Evolutionary conservation across 257 asterid species (phyloP).

Genomic region (Plectranthus barbatus): DNA sequence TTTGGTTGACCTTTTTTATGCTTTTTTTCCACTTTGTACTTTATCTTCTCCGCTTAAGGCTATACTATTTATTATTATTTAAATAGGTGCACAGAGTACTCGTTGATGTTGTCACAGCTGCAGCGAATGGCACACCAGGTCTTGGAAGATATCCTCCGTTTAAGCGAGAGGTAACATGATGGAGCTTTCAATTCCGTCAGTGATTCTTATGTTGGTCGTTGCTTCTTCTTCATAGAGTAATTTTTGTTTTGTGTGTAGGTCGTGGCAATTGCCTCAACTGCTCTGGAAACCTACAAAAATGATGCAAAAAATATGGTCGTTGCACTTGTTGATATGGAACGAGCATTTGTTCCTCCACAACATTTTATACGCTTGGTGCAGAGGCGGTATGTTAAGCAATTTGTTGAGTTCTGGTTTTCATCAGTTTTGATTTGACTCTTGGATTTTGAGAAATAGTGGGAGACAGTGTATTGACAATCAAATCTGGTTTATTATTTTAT

Average conservation of each 20-base stretch:
- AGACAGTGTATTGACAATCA: too few species aligned
- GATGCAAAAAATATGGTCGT: conserved; percentile 91
- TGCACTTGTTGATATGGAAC: conserved; percentile 96
- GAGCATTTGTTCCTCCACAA: conserved; percentile 95
- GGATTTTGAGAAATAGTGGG: too few species aligned
- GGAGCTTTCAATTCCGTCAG: neutral
- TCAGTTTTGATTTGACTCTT: too few species aligned
- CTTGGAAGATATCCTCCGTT: conserved; percentile 97
- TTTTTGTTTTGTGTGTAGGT: conserved; percentile 42
- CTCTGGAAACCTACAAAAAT: conserved; percentile 75
- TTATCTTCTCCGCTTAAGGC: neutral
- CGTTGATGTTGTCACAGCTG: conserved; percentile 70
- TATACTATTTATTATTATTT: conserved; percentile 6
- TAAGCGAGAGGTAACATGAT: conserved; percentile 66
- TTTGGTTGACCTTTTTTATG: neutral
- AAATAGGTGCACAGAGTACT: conserved; percentile 83
- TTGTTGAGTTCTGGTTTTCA: neutral
- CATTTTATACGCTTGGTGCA: conserved; percentile 90
- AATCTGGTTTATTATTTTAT: too few species aligned
- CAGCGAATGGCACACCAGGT: conserved; percentile 94
- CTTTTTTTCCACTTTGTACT: neutral
- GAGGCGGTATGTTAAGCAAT: conserved; percentile 52
- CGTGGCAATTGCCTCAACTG: conserved; percentile 70
- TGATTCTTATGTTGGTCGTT: neutral
- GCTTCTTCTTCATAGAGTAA: conserved; percentile 5